Percentiles rank a stretch among this genome's conserved stretches.
Conservation (phyloP, 2,329 filamentous ascomycete genomes). For the Aspergillus vadensis region DNA sequence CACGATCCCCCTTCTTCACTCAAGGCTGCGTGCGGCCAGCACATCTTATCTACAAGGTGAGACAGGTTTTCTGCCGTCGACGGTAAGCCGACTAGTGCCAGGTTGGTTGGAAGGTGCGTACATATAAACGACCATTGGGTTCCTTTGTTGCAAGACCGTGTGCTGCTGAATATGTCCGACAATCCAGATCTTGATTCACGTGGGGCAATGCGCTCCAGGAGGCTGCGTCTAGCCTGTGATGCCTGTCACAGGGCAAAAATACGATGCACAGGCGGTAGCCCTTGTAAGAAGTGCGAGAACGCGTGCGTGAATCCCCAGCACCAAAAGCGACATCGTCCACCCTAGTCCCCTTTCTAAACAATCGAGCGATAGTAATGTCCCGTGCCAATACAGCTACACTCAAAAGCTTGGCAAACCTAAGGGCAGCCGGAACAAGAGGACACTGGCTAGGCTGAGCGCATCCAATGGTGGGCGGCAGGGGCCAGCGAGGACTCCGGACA, state of each 20-base stretch:
- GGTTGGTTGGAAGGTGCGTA: neutral
- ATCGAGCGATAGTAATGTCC: neutral
- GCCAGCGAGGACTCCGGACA: too few species aligned
- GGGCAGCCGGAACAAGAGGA: conserved; percentile 3
- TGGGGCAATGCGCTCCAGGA: neutral
- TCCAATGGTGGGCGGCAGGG: too few species aligned
- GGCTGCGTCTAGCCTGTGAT: neutral
- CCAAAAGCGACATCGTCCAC: neutral
- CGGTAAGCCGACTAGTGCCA: too few species aligned
- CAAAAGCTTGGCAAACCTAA: neutral
- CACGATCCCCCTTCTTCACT: too few species aligned
- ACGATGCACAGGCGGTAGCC: neutral
- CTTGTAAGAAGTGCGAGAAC: neutral
- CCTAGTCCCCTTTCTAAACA: neutral
- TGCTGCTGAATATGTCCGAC: neutral
- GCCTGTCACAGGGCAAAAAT: neutral
- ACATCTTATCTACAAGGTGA: too few species aligned
- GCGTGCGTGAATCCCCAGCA: neutral
- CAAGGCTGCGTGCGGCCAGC: too few species aligned
- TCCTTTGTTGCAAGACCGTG: neutral
- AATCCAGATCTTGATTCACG: neutral
- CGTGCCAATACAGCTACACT: neutral
- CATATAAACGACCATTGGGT: neutral
- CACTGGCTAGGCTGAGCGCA: neutral
- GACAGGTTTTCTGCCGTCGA: too few species aligned